These are phyloP conservation scores for Gossypium longicalyx DNA, from an alignment of 345 rosid species.

Conservation along the genomic window DNA sequence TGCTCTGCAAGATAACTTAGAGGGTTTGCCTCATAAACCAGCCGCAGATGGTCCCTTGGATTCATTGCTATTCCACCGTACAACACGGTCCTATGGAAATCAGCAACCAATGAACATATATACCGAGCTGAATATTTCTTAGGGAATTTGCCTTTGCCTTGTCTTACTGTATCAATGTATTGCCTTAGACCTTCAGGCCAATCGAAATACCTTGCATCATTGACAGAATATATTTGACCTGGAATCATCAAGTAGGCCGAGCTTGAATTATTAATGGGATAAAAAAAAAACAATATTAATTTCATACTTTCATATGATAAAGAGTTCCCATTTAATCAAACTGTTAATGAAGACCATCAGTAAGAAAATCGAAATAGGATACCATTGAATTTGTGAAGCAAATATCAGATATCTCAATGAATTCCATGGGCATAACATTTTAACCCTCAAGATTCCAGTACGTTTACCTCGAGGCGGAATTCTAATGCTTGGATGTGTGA, in stretches of 20 bases:
- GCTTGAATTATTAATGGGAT: conserved; percentile 3
- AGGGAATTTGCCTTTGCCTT: conserved; percentile 83
- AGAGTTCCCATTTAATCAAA: background rate
- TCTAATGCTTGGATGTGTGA: conserved; percentile 66
- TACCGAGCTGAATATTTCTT: conserved; percentile 93
- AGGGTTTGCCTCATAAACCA: conserved; percentile 91
- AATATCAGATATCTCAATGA: background rate
- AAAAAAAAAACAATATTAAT: background rate
- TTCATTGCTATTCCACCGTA: conserved; percentile 95
- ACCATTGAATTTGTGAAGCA: background rate
- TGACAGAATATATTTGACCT: conserved; percentile 93
- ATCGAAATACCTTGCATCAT: conserved; percentile 88
- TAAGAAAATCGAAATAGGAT: background rate
- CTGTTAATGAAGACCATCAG: background rate
- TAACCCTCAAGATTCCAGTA: background rate
- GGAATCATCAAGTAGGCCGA: conserved; percentile 14
- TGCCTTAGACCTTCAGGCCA: conserved; percentile 87
- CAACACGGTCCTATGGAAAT: conserved; percentile 78
- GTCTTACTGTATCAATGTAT: conserved; percentile 77
- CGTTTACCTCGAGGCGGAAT: conserved; percentile 78
- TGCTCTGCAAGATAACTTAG: conserved; percentile 84
- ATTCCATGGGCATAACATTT: background rate
- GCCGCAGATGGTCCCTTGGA: conserved; percentile 88
- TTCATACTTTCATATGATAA: background rate
- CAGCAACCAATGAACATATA: conserved; percentile 89